Evolutionary conservation across 2,329 filamentous ascomycete species (phyloP).

Genomic region (Pseudocercospora crystallina): DNA sequence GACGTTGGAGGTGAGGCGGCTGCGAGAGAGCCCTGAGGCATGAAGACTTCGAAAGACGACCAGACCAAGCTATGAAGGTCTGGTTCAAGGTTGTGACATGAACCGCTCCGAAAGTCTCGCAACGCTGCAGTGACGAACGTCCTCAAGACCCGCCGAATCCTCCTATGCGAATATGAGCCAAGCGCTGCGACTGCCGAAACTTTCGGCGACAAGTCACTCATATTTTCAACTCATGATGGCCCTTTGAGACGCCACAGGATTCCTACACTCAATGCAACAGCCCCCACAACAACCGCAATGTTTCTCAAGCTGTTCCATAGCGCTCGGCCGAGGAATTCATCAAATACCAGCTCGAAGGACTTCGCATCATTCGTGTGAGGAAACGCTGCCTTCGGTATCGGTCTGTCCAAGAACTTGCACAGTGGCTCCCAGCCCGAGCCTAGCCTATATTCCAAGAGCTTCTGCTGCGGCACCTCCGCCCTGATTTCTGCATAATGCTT

Average conservation of each 20-base stretch:
- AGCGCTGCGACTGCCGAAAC: too few relatives aligned
- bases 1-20: slow-evolving; percentile 29
- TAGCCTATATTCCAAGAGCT: slow-evolving; percentile 11
- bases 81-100: too few relatives aligned
- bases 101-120: too few relatives aligned
- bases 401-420: slow-evolving; percentile 17
- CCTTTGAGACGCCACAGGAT: too few relatives aligned
- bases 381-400: slow-evolving; percentile 5
- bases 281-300: background rate
- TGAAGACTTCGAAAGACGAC: too few relatives aligned
- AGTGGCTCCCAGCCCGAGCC: slow-evolving; percentile 15
- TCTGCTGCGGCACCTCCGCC: slow-evolving; percentile 20
- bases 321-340: background rate
- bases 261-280: too few relatives aligned
- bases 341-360: background rate
- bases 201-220: too few relatives aligned
- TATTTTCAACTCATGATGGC: too few relatives aligned
- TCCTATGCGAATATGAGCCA: too few relatives aligned
- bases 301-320: background rate
- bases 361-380: slow-evolving; percentile 1
- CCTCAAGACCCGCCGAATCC: too few relatives aligned
- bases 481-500: slow-evolving; percentile 1
- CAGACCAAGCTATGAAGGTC: too few relatives aligned
- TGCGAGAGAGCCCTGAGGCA: background rate
- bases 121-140: too few relatives aligned